Evolutionary conservation across 2,329 filamentous ascomycete genomes (phyloP), one percentile per base, ranked within the genome.

Genomic region (Gremmenia infestans): DNA sequence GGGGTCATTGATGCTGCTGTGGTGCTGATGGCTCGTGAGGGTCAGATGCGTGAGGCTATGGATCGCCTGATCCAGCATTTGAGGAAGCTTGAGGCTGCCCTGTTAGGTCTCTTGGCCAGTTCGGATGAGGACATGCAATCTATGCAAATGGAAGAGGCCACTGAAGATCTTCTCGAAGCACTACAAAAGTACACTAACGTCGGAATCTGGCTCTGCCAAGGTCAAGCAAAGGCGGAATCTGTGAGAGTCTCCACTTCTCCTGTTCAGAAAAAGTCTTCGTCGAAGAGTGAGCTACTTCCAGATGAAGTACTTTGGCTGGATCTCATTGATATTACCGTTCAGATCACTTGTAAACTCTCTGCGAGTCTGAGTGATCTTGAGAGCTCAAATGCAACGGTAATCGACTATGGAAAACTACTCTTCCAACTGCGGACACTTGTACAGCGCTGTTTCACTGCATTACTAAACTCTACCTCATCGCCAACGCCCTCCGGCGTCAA

Each of bases 121-220:
- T 77, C 78, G 0, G 73, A 76, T 4, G 78, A 84, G 0, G 79
- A 80, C 28, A 77, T 78, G 1, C 80, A 87, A 54, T 74, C 78
- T 1, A 72, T 75, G 1, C 80, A 78, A 48, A 79, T 63, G 36
- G 81, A 85, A 57, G 82, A 87, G 60, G 82, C 88, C 0, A 83
- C 87, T 0, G 82, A 87, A 54, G 87, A 92, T 55, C 78, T 96
- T 1, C 78, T 96, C 4, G 81, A 84, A 55, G 85, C 87, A 0
- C 75, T 99, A 17, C 86, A 95, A 59, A 97, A 96, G 70, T 97
- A 96, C 72, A 85, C 87, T 1, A 87, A 91, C 61, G 90, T 99
- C 1, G 94, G 95, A 14, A 93, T 96, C 50, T 99, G 94, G 94
- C 77, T 99, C 12, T 97, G 94, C 65, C 90, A 95, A 72, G 85